Base-by-base conservation (phyloP, 2,329 filamentous ascomycete genomes). In the Fusarium ramigenum region DNA sequence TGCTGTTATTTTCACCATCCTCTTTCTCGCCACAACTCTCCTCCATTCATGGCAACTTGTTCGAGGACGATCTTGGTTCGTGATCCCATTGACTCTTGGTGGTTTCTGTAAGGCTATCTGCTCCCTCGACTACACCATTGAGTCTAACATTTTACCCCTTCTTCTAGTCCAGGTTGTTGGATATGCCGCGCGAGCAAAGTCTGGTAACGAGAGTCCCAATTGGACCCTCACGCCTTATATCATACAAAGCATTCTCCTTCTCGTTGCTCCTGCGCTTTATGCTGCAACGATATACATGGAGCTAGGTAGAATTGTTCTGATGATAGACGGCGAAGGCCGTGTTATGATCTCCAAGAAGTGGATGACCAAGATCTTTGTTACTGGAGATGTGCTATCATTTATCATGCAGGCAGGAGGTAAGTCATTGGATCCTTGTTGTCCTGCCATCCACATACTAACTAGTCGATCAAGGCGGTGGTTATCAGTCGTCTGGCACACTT, bases 401-500 rank as follows among this genome's bases (percentile, higher is more conserved):
- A 25, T 75, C 10, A 32, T 75, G 0, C 73, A 75, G 11, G 67
- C 47, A 5, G 59, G 57, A 25, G 70, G 70, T 72, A 30, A 37
- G 47, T n/a, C 16, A 2, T 21, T 28, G 18, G 5, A 9, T 3
- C 16, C 5, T 9, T 14, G 8, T 14, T 4, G 8, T 6, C 18
- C 3, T 9, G 12, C 9, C 9, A 39, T 36, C 10, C 23, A 9
- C 9, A 28, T 42, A 2, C 36, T 42, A 30, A 54, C 9, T n/a
- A 10, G 9, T 32, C 6, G 21, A 25, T 7, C 3, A 3, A 52
- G 49, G 32, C 8, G 49, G 49, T 25, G 49, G 32, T 15, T 52
- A 52, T 16, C 49, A 52, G n/a, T 2, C 49, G 1, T 88, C 60
- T 2, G 78, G 77, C 1, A 60, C 74, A 54, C 77, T 84, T 16